Conservation (phyloP, 345 rosid species). For the Aquilaria yunnanensis region DNA sequence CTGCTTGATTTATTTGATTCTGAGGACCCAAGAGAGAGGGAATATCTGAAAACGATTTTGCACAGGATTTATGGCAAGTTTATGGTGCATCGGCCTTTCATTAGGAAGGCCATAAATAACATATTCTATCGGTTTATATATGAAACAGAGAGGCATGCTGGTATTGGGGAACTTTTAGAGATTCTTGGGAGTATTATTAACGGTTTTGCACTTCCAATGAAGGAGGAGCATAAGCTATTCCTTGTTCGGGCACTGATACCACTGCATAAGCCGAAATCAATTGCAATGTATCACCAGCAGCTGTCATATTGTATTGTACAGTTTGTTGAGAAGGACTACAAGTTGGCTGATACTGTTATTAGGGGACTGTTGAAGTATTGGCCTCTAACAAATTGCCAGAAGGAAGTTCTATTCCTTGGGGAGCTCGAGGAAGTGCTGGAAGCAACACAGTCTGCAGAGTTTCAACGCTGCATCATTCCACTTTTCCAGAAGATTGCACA, state of each 20-base stretch:
- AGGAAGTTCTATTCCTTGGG: slow-evolving; percentile 85
- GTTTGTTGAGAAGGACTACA: slow-evolving; percentile 93
- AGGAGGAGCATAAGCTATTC: slow-evolving; percentile 87
- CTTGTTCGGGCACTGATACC: slow-evolving; percentile 88
- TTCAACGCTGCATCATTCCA: slow-evolving; percentile 80
- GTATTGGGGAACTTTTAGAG: slow-evolving; percentile 84
- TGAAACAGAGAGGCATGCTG: slow-evolving; percentile 83
- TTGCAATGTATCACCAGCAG: slow-evolving; percentile 75
- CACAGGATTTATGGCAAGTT: slow-evolving; percentile 91
- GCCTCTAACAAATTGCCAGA: slow-evolving; percentile 84
- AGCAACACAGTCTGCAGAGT: slow-evolving; percentile 78
- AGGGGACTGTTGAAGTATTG: slow-evolving; percentile 83
- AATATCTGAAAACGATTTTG: slow-evolving; percentile 72
- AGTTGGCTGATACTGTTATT: slow-evolving; percentile 76
- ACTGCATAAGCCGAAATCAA: slow-evolving; percentile 75
- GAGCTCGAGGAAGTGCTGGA: slow-evolving; percentile 95
- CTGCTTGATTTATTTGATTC: slow-evolving; percentile 81
- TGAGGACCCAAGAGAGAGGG: slow-evolving; percentile 84
- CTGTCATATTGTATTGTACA: slow-evolving; percentile 75
- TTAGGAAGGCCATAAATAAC: slow-evolving; percentile 73
- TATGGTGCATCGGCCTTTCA: slow-evolving; percentile 86
- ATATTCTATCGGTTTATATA: slow-evolving; percentile 80
- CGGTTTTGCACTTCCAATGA: slow-evolving; percentile 95
- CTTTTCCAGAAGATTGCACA: slow-evolving; percentile 75
- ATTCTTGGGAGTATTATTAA: slow-evolving; percentile 89